Percentiles rank a stretch among this genome's conserved stretches.
phyloP scores from a whole-genome alignment of 495 filamentous ascomycete genomes.

The Sphaerosporella brunnea region DNA sequence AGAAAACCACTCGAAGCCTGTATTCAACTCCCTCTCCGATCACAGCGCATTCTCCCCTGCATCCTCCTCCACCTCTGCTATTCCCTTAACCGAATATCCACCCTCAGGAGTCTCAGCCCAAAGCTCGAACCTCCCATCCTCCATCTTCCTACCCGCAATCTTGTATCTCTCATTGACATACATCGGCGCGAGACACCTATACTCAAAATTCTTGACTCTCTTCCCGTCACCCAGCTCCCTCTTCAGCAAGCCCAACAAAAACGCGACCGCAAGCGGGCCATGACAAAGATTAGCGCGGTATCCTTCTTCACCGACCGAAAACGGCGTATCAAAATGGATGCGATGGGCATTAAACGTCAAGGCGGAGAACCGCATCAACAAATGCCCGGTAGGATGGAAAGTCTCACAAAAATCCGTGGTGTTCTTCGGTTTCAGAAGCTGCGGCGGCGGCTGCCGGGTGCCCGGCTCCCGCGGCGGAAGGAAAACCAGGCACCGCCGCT shows the following conservation, averaged over 20 bases:
- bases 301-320: slow-evolving; percentile 52
- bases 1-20: too few relatives aligned
- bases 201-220: slow-evolving; percentile 41
- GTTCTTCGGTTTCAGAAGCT: slow-evolving; percentile 5
- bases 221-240: slow-evolving; percentile 29
- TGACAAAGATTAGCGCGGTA: slow-evolving; percentile 63
- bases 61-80: slow-evolving; percentile 11
- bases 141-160: slow-evolving; percentile 19
- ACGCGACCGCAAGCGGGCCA: slow-evolving; percentile 59
- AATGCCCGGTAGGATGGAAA: slow-evolving; percentile 41
- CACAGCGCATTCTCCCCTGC: background rate
- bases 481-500: slow-evolving; percentile 28
- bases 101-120: slow-evolving; percentile 24
- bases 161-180: slow-evolving; percentile 37
- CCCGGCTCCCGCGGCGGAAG: background rate
- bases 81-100: slow-evolving; percentile 23
- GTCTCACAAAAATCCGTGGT: slow-evolving; percentile 40
- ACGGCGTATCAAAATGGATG: slow-evolving; percentile 52
- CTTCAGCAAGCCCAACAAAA: slow-evolving; percentile 50
- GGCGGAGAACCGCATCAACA: slow-evolving; percentile 57
- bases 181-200: slow-evolving; percentile 67
- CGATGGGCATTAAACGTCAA: slow-evolving; percentile 57
- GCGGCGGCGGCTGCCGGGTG: background rate
- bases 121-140: slow-evolving; percentile 18
- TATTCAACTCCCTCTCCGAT: too few relatives aligned